Conservation (phyloP, 805 yeast species). For the Zygotorulaspora sp. region DNA sequence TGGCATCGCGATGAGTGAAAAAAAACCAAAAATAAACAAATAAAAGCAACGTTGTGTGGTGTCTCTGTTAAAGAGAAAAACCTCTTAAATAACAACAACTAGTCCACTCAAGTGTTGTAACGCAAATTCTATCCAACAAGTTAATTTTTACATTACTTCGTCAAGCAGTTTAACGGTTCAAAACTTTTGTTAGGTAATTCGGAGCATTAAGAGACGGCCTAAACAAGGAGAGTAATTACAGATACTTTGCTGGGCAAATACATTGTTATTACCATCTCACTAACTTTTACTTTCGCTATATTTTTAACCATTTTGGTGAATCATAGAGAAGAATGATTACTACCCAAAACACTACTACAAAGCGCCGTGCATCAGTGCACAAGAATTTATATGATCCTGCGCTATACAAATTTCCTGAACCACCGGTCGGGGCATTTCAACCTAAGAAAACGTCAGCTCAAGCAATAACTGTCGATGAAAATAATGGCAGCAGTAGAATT, state of each 20-base stretch:
- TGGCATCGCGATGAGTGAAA: slow-evolving; percentile 1
- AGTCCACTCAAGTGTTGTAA: too few relatives aligned
- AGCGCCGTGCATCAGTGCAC: slow-evolving; percentile 19
- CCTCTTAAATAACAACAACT: too few relatives aligned
- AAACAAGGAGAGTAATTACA: too few relatives aligned
- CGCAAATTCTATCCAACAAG: too few relatives aligned
- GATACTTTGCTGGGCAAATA: too few relatives aligned
- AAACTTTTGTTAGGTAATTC: too few relatives aligned
- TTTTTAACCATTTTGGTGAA: not conserved
- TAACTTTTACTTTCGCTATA: slow-evolving; percentile 2
- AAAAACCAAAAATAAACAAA: slow-evolving; percentile 7
- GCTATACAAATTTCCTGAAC: slow-evolving; percentile 16
- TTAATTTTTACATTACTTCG: too few relatives aligned
- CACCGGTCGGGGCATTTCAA: slow-evolving; percentile 15
- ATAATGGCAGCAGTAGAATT: not conserved
- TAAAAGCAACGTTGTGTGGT: too few relatives aligned
- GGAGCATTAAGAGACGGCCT: too few relatives aligned
- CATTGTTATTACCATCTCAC: too few relatives aligned
- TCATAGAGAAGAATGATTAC: slow-evolving; percentile 8
- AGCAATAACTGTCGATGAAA: not conserved
- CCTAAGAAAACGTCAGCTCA: slow-evolving; percentile 3
- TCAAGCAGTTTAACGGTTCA: too few relatives aligned
- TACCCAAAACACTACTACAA: slow-evolving; percentile 14
- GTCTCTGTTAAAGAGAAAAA: too few relatives aligned
- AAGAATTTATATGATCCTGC: slow-evolving; percentile 25